Conservation (phyloP, 331 rosid genomes). For the Ulmus americana region DNA sequence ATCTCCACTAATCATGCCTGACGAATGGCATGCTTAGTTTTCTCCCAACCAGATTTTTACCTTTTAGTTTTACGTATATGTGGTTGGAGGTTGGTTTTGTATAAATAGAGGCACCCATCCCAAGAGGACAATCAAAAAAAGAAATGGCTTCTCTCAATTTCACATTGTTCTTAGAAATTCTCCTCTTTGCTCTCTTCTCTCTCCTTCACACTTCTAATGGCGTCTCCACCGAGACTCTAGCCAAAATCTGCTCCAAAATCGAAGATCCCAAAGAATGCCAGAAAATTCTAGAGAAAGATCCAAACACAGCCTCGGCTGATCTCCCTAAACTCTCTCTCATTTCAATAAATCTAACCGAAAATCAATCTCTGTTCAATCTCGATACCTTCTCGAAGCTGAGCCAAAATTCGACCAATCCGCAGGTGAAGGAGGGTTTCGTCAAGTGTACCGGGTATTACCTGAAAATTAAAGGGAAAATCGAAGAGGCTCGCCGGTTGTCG, state of each 20-base stretch:
- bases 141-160: not conserved
- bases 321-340: slow-evolving; percentile 9
- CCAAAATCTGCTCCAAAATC: slow-evolving; percentile 7
- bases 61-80: too few relatives aligned
- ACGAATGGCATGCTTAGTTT: too few relatives aligned
- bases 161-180: not conserved
- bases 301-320: not conserved
- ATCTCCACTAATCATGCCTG: too few relatives aligned
- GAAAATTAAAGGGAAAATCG: not conserved
- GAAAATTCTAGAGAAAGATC: not conserved
- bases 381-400: not conserved
- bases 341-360: not conserved
- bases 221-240: not conserved
- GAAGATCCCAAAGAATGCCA: not conserved
- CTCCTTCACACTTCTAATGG: not conserved
- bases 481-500: not conserved
- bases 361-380: not conserved
- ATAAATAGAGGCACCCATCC: too few relatives aligned
- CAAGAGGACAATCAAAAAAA: too few relatives aligned
- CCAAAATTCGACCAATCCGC: not conserved
- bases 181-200: not conserved
- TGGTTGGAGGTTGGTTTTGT: too few relatives aligned
- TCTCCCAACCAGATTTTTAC: too few relatives aligned
- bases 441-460: not conserved
- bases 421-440: not conserved